phyloP scores from a whole-genome alignment of 768 basidiomycete genomes.

The Pisolithus sp. region DNA sequence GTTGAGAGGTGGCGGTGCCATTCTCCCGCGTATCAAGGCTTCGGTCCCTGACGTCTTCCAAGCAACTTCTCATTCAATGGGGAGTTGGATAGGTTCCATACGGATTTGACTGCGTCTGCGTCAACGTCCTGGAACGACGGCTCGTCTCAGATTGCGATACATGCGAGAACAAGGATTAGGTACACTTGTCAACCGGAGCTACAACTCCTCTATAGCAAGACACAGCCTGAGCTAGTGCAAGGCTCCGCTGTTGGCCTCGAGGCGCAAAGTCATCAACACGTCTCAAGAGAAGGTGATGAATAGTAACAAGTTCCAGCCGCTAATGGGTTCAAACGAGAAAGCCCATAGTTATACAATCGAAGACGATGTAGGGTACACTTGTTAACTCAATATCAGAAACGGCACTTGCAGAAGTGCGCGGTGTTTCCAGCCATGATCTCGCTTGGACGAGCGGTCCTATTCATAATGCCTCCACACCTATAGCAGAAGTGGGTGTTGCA shows the following conservation, averaged over 20 bases:
- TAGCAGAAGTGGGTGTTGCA: slow-evolving; percentile 59
- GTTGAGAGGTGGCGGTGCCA: too few species aligned
- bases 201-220: not conserved
- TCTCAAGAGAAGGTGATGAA: not conserved
- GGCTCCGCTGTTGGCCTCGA: not conserved
- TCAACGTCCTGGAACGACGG: too few species aligned
- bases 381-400: slow-evolving; percentile 16
- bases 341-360: not conserved
- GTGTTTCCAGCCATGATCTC: slow-evolving; percentile 29
- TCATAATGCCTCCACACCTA: slow-evolving; percentile 40
- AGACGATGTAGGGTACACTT: not conserved
- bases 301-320: too few species aligned
- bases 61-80: too few species aligned
- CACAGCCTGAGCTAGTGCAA: too few species aligned
- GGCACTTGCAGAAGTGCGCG: slow-evolving; percentile 28
- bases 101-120: too few species aligned
- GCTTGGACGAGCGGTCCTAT: slow-evolving; percentile 28
- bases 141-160: too few species aligned
- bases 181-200: not conserved
- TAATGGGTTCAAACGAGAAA: too few species aligned
- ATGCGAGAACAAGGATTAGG: not conserved
- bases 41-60: too few species aligned
- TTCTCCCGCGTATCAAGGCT: too few species aligned
- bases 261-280: not conserved
- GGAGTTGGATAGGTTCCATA: too few species aligned